Percentiles rank a stretch among this genome's conserved stretches.
Evolutionary conservation across 441 rosid genomes (phyloP).

Genomic region (Arabidopsis hybrid): DNA sequence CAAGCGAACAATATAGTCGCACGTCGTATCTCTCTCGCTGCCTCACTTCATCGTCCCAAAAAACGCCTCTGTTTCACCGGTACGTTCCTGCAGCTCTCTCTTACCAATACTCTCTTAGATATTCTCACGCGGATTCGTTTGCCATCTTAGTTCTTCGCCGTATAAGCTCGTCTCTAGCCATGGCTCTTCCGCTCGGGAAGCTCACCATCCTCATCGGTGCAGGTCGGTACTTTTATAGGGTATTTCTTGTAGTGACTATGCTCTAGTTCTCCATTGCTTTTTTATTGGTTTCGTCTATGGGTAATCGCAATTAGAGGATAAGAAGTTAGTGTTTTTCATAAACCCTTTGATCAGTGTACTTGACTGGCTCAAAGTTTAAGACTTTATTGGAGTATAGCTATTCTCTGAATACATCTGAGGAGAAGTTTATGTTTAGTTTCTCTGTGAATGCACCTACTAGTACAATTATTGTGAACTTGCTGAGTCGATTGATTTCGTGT

Average conservation of each 20-base stretch:
- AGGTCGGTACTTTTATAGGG: constrained; percentile 56
- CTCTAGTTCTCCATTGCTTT: neutral
- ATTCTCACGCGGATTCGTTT: constrained; percentile 28
- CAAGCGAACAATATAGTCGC: neutral
- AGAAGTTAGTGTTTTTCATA: constrained; percentile 26
- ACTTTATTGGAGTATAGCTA: neutral
- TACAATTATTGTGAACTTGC: neutral
- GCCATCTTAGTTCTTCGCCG: neutral
- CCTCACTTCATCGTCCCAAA: constrained; percentile 13
- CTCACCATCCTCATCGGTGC: constrained; percentile 84
- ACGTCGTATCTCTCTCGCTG: neutral
- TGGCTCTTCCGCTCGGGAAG: constrained; percentile 86
- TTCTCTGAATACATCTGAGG: neutral
- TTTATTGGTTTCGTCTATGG: neutral
- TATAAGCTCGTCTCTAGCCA: constrained; percentile 34
- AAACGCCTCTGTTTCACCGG: constrained; percentile 3
- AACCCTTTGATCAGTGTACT: constrained; percentile 33
- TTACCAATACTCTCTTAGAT: neutral
- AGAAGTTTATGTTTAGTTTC: constrained; percentile 1
- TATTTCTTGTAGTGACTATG: neutral
- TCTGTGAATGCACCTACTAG: neutral
- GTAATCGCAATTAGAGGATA: constrained; percentile 10
- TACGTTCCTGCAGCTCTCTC: constrained; percentile 1
- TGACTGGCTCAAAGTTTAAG: neutral
- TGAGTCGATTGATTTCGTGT: neutral